Conservation (phyloP, 1,284 basidiomycete species). For the Ganoderma lucidum region DNA sequence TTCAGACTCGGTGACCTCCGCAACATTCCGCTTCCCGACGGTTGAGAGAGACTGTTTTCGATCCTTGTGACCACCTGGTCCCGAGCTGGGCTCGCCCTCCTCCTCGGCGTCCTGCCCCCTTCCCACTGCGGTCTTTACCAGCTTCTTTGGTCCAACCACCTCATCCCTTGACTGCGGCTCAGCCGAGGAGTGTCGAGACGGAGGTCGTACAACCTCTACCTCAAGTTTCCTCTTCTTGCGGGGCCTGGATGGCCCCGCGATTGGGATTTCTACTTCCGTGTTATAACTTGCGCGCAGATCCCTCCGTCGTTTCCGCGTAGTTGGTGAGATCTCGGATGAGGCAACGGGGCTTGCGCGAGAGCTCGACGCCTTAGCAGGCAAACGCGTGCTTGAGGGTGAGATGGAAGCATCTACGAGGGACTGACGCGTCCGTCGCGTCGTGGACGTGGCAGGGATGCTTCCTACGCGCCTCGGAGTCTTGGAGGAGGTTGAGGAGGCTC, state of each 20-base stretch:
- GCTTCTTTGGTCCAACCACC: slow-evolving; percentile 4
- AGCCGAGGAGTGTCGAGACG: background rate
- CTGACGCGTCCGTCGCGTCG: slow-evolving; percentile 27
- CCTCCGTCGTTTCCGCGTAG: slow-evolving; percentile 19
- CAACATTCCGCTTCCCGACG: background rate
- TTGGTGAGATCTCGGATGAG: background rate
- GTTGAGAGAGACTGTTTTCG: background rate
- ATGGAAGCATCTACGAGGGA: background rate
- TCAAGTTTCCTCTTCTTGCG: slow-evolving; percentile 30
- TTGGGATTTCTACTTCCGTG: background rate
- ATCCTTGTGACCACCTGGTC: background rate
- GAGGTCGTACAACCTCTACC: slow-evolving; percentile 20
- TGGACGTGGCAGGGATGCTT: slow-evolving; percentile 17
- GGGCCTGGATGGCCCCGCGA: slow-evolving; percentile 11
- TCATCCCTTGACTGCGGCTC: slow-evolving; percentile 5
- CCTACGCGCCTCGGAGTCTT: slow-evolving; percentile 12
- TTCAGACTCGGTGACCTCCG: background rate
- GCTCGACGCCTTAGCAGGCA: background rate
- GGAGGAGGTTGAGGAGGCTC: slow-evolving; percentile 16
- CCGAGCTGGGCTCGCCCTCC: background rate
- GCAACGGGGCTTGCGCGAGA: slow-evolving; percentile 12
- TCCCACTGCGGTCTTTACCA: background rate
- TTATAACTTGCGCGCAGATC: background rate
- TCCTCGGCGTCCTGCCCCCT: background rate
- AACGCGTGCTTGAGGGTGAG: slow-evolving; percentile 11